Evolutionary conservation across 345 rosid species (phyloP).

Genomic region (Streptanthus diversifolius): DNA sequence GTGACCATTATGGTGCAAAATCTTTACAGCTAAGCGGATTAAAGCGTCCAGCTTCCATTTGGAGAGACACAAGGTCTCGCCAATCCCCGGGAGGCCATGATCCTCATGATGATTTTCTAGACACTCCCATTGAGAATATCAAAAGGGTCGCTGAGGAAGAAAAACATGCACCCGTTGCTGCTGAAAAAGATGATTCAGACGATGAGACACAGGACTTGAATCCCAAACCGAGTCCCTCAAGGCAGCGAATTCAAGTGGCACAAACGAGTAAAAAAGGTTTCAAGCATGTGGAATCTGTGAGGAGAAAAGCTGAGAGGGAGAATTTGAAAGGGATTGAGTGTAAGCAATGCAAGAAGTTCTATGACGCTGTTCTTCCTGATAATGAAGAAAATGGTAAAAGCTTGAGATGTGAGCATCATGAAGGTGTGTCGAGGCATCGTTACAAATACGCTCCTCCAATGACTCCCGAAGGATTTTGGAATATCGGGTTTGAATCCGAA

Average conservation of each 20-base stretch:
- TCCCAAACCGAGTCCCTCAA: constrained; percentile 37
- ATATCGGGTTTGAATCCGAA: constrained; percentile 92
- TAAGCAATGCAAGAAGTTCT: constrained; percentile 93
- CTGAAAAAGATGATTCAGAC: constrained; percentile 41
- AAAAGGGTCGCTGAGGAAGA: constrained; percentile 42
- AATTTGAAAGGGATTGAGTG: constrained; percentile 73
- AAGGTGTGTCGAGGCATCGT: constrained; percentile 91
- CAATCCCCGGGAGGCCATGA: constrained; percentile 54
- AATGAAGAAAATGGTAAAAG: constrained; percentile 36
- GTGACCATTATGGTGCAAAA: constrained; percentile 38
- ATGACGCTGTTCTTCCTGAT: constrained; percentile 78
- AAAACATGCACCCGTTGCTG: constrained; percentile 25
- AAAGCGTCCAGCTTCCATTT: constrained; percentile 64
- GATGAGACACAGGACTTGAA: constrained; percentile 77
- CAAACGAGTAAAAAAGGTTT: constrained; percentile 44
- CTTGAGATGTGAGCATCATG: constrained; percentile 82
- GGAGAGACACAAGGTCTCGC: constrained; percentile 76
- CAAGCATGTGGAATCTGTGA: constrained; percentile 73
- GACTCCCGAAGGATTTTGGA: constrained; percentile 98
- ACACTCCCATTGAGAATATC: constrained; percentile 68
- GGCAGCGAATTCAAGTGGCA: constrained; percentile 40
- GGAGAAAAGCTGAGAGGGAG: constrained; percentile 74
- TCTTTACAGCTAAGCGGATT: constrained; percentile 42
- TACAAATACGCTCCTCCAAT: constrained; percentile 72
- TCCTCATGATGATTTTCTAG: constrained; percentile 88